Conservation (phyloP, 2,329 filamentous ascomycete species). For the Fusarium duplospermum region DNA sequence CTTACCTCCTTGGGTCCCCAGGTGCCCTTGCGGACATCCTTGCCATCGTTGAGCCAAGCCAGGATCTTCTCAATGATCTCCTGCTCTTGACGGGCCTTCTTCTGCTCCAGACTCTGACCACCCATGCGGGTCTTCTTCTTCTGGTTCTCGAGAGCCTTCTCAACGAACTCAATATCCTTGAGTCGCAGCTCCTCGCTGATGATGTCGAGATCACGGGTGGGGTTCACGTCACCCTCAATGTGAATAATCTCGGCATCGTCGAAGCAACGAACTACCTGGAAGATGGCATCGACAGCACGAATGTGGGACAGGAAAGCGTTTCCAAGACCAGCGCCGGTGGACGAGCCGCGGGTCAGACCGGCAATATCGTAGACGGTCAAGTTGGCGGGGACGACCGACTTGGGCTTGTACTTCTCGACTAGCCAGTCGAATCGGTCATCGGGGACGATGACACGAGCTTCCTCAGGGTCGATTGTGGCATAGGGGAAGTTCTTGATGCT, state of each 20-base stretch:
- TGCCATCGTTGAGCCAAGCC: conserved; percentile 84
- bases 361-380: conserved; percentile 99
- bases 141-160: conserved; percentile 92
- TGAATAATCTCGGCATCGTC: conserved; percentile 99
- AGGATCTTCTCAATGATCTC: conserved; percentile 93
- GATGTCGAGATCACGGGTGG: conserved; percentile 91
- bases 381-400: conserved; percentile 96
- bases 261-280: conserved; percentile 96
- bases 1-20: conserved; percentile 97
- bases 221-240: conserved; percentile 98
- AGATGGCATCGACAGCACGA: conserved; percentile 96
- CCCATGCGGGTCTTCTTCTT: conserved; percentile 96
- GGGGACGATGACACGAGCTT: conserved; percentile 95
- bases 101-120: conserved; percentile 96
- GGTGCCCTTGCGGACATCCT: conserved; percentile 90
- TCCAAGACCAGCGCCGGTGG: conserved; percentile 95
- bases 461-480: conserved; percentile 98
- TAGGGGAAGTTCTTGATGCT: conserved; percentile 90
- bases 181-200: conserved; percentile 96
- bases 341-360: conserved; percentile 93
- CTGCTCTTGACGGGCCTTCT: conserved; percentile 95
- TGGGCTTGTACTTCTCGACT: conserved; percentile 95
- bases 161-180: conserved; percentile 98
- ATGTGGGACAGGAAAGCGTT: conserved; percentile 99
- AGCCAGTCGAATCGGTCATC: conserved; percentile 98